Evolutionary conservation across 805 yeast species (phyloP), one percentile per base, ranked within the genome.

Genomic region (Yamadazyma insecticola): DNA sequence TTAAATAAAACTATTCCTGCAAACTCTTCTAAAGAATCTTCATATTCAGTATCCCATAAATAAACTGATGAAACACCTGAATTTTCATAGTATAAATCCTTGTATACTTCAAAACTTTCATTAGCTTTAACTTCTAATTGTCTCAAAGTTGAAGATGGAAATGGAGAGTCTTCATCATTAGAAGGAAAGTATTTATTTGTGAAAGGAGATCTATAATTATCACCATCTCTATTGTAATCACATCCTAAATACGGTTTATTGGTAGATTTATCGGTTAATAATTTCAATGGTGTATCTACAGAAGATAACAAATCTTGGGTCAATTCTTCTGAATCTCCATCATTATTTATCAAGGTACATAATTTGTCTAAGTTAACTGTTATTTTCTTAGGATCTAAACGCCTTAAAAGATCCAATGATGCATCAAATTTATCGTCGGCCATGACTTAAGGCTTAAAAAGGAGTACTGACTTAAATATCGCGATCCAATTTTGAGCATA

Each of bases 181-280:
- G 50, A 28, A 1, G 84, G 82, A 40, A 68, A 73, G 58, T 84
- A 90, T 39, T 69, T 67, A 52, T 87, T 87, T 13, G 86, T 72
- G 87, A 90, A 88, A 5, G 97, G 98, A 0, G 95, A 84, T 45
- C 97, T 72, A 59, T 73, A 84, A 13, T 89, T 79, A 57, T 90
- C 97, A 6, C 95, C 89, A 51, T 90, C 98, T 45, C 98, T 72
- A 58, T 90, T 90, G 55, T 90, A 90, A 55, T 90, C 98, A 60
- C 97, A 90, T 31, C 89, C 75, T 35, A 90, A 69, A 53, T 70
- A 90, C 36, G 72, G 73, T 57, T 82, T 82, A 8, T 84, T 84
- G 10, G 75, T 52, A 16, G 60, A 57, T 7, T 50, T 44, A 51
- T 88, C 81, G 22, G 61, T 60, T 28, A 62, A 50, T 25, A 74